Base-by-base conservation (phyloP, 345 rosid genomes). In the Populus tremula region DNA sequence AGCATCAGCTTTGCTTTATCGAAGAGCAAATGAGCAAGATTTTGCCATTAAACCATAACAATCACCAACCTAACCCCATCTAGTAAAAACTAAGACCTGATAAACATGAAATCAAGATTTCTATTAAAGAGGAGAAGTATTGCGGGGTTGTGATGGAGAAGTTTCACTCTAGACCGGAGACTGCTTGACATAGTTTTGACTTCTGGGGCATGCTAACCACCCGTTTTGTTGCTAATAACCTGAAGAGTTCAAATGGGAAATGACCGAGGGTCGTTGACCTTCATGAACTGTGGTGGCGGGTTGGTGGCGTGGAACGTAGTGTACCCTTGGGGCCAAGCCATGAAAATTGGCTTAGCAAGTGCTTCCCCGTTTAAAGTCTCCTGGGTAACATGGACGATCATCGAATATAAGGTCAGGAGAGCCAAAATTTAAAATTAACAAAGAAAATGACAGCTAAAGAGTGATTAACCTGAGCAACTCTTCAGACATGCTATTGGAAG, bases 1-100 rank as follows among this genome's bases (percentile, higher is more conserved):
- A 89, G 99, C 99, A 62, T 94, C 99, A 41, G 94, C 99, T 71
- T 84, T 94, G 87, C 97, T 96, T 74, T 96, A 96, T 73, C 88
- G 94, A 87, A 92, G 98, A 85, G 99, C 97, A 72, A 96, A 88
- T 59, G 99, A 96, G 82, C 87, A 81, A 64, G 92, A 92, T 81
- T 96, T 86, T 89, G 84, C 95, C 78, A 88, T 96, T 84, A 96
- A 92, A 88, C 84, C 84, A 27, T 90, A 89, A 91, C 64, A 66
- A 81, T 64, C 33, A 67, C 69, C 66, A 56, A 69, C 77, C 71
- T 76, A 73, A 82, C 36, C 71, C 64, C 53, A 45, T 64, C 23
- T 74, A 81, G 83, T 71, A 70, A 87, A 78, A 81, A 76, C 67
- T 74, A 76, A 84, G 70, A 81, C 84, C 79, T 59, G 80, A 54